Conservation (phyloP, 176 grass and related monocot genomes). For the Melocanna baccifera region DNA sequence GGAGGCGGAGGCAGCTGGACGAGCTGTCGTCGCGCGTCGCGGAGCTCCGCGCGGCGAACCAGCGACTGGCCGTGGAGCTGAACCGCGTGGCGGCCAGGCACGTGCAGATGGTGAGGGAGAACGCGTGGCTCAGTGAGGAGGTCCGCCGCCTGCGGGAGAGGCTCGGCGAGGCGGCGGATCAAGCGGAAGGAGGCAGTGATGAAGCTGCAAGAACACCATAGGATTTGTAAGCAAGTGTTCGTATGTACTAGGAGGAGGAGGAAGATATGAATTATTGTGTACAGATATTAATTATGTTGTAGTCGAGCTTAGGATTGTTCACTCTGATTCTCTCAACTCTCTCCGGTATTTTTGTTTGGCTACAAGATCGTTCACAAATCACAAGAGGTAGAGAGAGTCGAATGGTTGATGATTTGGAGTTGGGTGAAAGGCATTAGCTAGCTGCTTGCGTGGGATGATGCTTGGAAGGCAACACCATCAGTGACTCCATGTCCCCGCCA, state of each 20-base stretch:
- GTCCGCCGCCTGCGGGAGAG: not conserved
- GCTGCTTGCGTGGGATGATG: not conserved
- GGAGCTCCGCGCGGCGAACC: constrained; percentile 39
- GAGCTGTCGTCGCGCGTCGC: constrained; percentile 29
- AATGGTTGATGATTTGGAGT: not conserved
- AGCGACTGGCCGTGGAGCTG: constrained; percentile 39
- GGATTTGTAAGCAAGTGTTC: not conserved
- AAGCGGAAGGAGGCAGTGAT: not conserved
- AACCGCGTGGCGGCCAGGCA: constrained; percentile 32
- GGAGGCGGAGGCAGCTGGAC: constrained; percentile 44
- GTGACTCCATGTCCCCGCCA: not conserved
- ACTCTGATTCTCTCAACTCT: not conserved
- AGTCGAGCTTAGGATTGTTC: not conserved
- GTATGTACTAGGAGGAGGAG: not conserved
- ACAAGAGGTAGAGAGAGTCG: not conserved
- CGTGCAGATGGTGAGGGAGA: constrained; percentile 26
- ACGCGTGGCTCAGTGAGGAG: constrained; percentile 28
- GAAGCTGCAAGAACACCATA: not conserved
- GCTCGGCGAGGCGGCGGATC: not conserved
- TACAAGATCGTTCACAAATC: not conserved
- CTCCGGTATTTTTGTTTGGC: not conserved
- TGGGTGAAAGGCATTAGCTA: not conserved
- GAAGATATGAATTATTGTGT: not conserved
- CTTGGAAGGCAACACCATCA: not conserved
- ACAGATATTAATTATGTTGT: not conserved